These are phyloP conservation scores for Mucuna pruriens DNA, from an alignment of 306 rosid genomes.

Conservation along the genomic window DNA sequence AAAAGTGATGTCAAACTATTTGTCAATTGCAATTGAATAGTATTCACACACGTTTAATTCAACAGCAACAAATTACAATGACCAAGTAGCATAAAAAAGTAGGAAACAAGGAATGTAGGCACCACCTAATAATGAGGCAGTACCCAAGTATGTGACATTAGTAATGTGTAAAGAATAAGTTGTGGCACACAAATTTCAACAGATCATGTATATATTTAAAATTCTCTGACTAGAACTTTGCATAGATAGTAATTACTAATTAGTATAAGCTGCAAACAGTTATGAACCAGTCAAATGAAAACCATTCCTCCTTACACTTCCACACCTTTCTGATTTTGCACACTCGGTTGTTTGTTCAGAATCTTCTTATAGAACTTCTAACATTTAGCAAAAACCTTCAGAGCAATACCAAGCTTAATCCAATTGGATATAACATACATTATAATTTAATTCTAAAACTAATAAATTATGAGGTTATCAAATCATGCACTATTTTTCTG, in stretches of 20 bases:
- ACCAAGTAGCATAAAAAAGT: background rate
- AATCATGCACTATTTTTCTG: constrained; percentile 1
- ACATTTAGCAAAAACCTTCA: background rate
- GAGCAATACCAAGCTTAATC: constrained; percentile 3
- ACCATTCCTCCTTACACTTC: background rate
- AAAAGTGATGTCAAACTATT: background rate
- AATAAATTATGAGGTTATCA: background rate
- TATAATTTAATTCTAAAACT: background rate
- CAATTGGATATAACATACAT: background rate
- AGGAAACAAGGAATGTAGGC: constrained; percentile 1
- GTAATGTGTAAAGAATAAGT: background rate
- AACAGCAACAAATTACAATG: constrained; percentile 20
- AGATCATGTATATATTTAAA: background rate
- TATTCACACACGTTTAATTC: background rate
- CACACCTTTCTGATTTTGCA: background rate
- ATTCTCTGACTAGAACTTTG: background rate
- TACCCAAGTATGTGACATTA: background rate
- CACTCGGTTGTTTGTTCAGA: background rate
- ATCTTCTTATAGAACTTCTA: background rate
- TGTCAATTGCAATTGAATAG: background rate
- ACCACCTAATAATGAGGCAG: background rate
- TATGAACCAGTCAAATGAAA: background rate
- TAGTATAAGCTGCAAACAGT: background rate
- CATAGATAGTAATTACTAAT: background rate
- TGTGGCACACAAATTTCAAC: background rate